phyloP scores from a whole-genome alignment of 208 protist genomes.

The Leptomonas pyrrhocoris region DNA sequence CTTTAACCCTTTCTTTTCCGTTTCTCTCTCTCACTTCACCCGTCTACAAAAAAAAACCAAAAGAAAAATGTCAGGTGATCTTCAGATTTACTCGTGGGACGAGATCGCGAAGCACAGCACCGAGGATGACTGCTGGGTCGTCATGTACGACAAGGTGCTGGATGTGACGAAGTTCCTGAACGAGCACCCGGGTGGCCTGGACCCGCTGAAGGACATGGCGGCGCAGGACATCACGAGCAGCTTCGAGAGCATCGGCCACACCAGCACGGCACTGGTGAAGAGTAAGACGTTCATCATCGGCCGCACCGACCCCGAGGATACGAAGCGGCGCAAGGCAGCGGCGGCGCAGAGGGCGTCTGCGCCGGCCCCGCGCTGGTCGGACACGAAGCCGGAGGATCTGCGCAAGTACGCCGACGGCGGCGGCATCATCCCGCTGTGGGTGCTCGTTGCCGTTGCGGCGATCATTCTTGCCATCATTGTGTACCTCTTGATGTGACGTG shows the following conservation, averaged over 20 bases:
- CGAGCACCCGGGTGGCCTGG: slow-evolving; percentile 91
- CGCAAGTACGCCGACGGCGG: slow-evolving; percentile 63
- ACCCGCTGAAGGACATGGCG: slow-evolving; percentile 83
- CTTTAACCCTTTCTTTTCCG: no score
- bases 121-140: slow-evolving; percentile 91
- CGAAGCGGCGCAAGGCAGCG: slow-evolving; percentile 31
- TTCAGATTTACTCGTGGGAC: slow-evolving; percentile 79
- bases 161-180: slow-evolving; percentile 90
- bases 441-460: slow-evolving; percentile 40
- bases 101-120: slow-evolving; percentile 91
- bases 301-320: slow-evolving; percentile 49
- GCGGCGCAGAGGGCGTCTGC: slow-evolving; percentile 4
- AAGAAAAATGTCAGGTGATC: slow-evolving; percentile 45
- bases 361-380: slow-evolving; percentile 54
- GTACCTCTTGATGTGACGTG: slow-evolving; percentile 32
- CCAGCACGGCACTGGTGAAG: slow-evolving; percentile 57
- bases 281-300: slow-evolving; percentile 82
- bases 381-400: slow-evolving; percentile 56
- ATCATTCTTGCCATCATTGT: slow-evolving; percentile 39
- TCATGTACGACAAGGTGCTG: slow-evolving; percentile 92
- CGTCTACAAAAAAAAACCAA: slow-evolving; percentile 13
- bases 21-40: no score
- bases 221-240: slow-evolving; percentile 81
- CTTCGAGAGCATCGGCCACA: slow-evolving; percentile 87
- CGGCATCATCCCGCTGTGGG: slow-evolving; percentile 52